Conservation (phyloP, 257 asterid genomes). For the Solanum chaucha region DNA sequence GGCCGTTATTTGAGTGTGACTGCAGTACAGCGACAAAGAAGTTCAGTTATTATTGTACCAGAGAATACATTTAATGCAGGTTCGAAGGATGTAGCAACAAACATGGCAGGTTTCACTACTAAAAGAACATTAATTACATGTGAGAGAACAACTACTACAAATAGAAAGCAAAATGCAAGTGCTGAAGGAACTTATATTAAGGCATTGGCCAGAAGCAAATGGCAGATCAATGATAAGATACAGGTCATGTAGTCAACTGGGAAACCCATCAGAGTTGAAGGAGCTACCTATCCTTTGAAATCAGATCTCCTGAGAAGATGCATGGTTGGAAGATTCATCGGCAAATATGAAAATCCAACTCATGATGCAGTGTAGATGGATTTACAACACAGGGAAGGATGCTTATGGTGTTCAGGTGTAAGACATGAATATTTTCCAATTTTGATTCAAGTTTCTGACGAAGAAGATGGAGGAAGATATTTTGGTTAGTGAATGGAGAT, state of each 20-base stretch:
- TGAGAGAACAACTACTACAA: background rate
- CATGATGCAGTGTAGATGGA: background rate
- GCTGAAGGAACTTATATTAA: background rate
- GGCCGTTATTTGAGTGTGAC: background rate
- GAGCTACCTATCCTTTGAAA: background rate
- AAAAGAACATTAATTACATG: background rate
- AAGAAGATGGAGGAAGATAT: background rate
- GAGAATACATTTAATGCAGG: background rate
- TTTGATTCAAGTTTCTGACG: background rate
- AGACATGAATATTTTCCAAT: background rate
- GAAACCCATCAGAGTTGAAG: background rate
- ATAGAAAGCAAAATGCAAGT: background rate
- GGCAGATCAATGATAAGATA: background rate
- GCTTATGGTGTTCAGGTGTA: background rate
- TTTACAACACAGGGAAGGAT: background rate
- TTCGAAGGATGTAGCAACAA: background rate
- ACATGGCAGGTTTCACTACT: background rate
- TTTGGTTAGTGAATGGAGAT: background rate
- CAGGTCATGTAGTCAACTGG: background rate
- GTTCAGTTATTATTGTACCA: background rate
- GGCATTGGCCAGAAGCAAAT: background rate
- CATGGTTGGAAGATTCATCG: background rate
- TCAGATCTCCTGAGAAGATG: background rate
- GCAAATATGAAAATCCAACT: background rate
- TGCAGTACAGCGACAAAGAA: background rate